Evolutionary conservation across 108 stramenopile genomes (phyloP).

Genomic region (Mediolabrus comicus): DNA sequence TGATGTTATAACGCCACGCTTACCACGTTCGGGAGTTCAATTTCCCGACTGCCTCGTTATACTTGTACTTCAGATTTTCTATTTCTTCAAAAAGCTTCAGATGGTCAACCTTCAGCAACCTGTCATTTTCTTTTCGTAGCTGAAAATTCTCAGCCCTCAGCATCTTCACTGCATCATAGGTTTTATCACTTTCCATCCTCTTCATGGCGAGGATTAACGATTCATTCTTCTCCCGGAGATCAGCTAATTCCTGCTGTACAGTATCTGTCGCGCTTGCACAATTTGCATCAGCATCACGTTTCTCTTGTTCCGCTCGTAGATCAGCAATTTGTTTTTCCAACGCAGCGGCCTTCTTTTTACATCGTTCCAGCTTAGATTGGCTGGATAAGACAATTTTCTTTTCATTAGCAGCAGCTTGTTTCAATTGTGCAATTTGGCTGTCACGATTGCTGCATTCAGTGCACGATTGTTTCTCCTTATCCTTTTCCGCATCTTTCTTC

Average conservation of each 20-base stretch:
- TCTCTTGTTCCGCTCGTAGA: background rate
- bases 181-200: background rate
- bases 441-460: background rate
- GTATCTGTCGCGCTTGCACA: background rate
- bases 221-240: background rate
- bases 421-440: background rate
- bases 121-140: constrained; percentile 24
- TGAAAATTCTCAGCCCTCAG: background rate
- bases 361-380: background rate
- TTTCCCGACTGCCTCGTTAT: constrained; percentile 28
- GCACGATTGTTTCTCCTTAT: constrained; percentile 6
- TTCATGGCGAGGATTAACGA: background rate
- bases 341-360: background rate
- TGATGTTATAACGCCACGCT: too few species aligned
- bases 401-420: background rate
- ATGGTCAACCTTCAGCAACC: constrained; percentile 21
- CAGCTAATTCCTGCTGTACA: background rate
- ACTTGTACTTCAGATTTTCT: constrained; percentile 40
- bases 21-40: constrained; percentile 10
- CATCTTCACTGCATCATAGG: background rate
- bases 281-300: too few species aligned
- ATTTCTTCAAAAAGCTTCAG: constrained; percentile 45
- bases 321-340: background rate
- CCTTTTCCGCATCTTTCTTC: background rate
- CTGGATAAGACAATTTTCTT: background rate